A percentile compares a stretch with the other conserved stretches of the same genome.
phyloP scores from a whole-genome alignment of 1,284 basidiomycete species.

The Exobasidium cylindrosporum region DNA sequence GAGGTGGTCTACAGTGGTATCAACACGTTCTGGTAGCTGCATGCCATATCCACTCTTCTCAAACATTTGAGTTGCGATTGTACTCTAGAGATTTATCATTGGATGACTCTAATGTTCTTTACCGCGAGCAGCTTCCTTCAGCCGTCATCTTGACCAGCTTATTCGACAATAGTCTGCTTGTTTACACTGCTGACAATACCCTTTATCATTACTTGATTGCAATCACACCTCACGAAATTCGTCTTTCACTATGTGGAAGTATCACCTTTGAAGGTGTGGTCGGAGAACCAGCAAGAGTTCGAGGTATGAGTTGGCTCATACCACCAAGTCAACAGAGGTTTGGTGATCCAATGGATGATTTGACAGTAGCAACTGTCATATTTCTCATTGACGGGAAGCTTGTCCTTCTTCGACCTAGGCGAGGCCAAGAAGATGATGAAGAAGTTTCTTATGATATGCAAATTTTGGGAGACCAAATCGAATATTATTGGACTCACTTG shows the following conservation, averaged over 20 bases:
- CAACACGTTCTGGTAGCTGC: slow-evolving; percentile 91
- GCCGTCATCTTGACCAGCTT: slow-evolving; percentile 62
- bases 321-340: slow-evolving; percentile 86
- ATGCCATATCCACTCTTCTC: slow-evolving; percentile 57
- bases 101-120: slow-evolving; percentile 77
- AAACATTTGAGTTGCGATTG: slow-evolving; percentile 64
- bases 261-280: slow-evolving; percentile 93
- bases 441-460: slow-evolving; percentile 98
- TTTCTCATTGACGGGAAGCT: slow-evolving; percentile 94
- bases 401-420: slow-evolving; percentile 67
- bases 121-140: slow-evolving; percentile 74
- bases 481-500: slow-evolving; percentile 97
- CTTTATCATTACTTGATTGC: slow-evolving; percentile 88
- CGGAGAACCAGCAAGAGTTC: slow-evolving; percentile 75
- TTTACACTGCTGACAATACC: slow-evolving; percentile 95
- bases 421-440: slow-evolving; percentile 65
- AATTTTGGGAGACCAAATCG: slow-evolving; percentile 88
- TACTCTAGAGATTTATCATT: slow-evolving; percentile 94
- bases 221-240: slow-evolving; percentile 77
- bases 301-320: slow-evolving; percentile 95
- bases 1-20: slow-evolving; percentile 93
- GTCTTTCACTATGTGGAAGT: slow-evolving; percentile 80
- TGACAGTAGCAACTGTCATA: slow-evolving; percentile 88
- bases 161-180: slow-evolving; percentile 92
- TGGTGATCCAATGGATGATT: slow-evolving; percentile 88